phyloP scores from a whole-genome alignment of 2,329 filamentous ascomycete species.

The Aureobasidium vineae region DNA sequence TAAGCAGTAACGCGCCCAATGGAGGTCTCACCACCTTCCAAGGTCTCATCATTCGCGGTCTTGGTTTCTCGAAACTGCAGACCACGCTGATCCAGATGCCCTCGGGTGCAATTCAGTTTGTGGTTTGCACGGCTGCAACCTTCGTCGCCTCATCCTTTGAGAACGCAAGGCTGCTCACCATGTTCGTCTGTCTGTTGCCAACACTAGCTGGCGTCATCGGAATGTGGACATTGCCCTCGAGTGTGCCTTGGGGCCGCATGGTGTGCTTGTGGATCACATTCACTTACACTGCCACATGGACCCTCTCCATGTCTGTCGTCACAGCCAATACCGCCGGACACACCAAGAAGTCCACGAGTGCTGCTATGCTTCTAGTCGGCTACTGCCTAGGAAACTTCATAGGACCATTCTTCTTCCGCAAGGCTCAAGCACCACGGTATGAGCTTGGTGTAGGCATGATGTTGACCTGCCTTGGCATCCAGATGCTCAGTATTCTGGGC shows the following conservation, averaged over 20 bases:
- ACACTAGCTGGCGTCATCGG: slow-evolving; percentile 6
- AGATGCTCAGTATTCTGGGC: slow-evolving; percentile 28
- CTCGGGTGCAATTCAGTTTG: slow-evolving; percentile 36
- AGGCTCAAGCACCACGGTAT: slow-evolving; percentile 22
- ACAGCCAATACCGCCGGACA: slow-evolving; percentile 60
- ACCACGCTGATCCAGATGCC: slow-evolving; percentile 56
- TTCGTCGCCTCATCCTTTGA: not conserved
- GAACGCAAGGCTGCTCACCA: slow-evolving; percentile 6
- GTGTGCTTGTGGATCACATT: slow-evolving; percentile 47
- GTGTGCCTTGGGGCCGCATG: slow-evolving; percentile 42
- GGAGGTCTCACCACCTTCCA: slow-evolving; percentile 60
- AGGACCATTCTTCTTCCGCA: slow-evolving; percentile 25
- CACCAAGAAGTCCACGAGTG: slow-evolving; percentile 60
- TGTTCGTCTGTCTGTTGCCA: not conserved
- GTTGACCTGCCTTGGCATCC: slow-evolving; percentile 29
- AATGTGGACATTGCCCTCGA: not conserved
- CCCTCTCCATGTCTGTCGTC: slow-evolving; percentile 60
- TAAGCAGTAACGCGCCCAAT: slow-evolving; percentile 57
- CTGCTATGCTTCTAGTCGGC: slow-evolving; percentile 54
- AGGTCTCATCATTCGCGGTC: slow-evolving; percentile 56
- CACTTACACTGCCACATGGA: not conserved
- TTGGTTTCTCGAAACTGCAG: slow-evolving; percentile 33
- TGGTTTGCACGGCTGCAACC: slow-evolving; percentile 16
- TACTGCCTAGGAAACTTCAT: slow-evolving; percentile 43
- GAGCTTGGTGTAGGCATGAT: slow-evolving; percentile 25